These are phyloP conservation scores for Eutrema salsugineum DNA, from an alignment of 441 rosid species.

Conservation along the genomic window DNA sequence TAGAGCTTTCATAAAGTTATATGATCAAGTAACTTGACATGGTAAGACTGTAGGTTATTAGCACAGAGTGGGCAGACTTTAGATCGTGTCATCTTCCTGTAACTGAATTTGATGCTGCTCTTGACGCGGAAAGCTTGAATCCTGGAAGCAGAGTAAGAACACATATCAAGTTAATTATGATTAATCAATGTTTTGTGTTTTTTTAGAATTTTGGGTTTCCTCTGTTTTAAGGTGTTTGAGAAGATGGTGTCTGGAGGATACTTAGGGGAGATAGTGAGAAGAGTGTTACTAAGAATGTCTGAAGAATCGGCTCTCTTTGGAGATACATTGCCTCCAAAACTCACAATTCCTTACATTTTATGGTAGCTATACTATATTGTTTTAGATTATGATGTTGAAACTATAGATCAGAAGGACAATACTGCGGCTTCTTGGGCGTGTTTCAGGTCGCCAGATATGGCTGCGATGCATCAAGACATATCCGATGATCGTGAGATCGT, in stretches of 20 bases:
- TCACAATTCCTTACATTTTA: slow-evolving; percentile 43
- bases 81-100: slow-evolving; percentile 46
- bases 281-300: slow-evolving; percentile 60
- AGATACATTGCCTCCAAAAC: slow-evolving; percentile 44
- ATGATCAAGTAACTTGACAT: background rate
- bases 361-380: slow-evolving; percentile 33
- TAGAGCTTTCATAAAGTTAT: background rate
- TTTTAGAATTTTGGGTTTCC: background rate
- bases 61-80: slow-evolving; percentile 64
- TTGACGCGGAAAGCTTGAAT: slow-evolving; percentile 51
- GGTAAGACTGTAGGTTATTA: slow-evolving; percentile 42
- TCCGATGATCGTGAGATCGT: slow-evolving; percentile 52
- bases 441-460: slow-evolving; percentile 59
- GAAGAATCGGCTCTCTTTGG: slow-evolving; percentile 61
- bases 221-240: slow-evolving; percentile 47
- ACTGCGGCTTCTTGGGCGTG: background rate
- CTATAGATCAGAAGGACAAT: background rate
- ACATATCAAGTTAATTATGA: background rate
- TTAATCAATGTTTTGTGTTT: background rate
- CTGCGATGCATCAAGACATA: slow-evolving; percentile 81
- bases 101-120: slow-evolving; percentile 48
- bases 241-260: slow-evolving; percentile 59
- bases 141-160: slow-evolving; percentile 39
- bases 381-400: background rate
- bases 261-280: slow-evolving; percentile 75